Percentiles rank a stretch among this genome's conserved stretches.
phyloP scores from a whole-genome alignment of 345 rosid genomes.

The Melastoma malabathricum region DNA sequence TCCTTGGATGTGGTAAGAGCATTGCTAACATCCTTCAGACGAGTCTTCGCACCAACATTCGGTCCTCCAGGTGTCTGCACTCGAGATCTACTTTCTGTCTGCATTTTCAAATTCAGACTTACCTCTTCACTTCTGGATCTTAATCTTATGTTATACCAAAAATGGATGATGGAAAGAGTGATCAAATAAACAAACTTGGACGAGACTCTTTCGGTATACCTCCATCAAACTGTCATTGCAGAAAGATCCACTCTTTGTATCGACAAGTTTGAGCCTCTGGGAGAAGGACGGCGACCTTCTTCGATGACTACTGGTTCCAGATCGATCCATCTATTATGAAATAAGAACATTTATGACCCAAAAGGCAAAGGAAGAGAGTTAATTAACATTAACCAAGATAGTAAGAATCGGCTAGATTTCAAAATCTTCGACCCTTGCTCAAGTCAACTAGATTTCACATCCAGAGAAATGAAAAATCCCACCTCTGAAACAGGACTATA shows the following conservation, averaged over 20 bases:
- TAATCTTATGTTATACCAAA: not conserved
- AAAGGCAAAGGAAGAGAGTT: too few species aligned
- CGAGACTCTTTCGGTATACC: conserved; percentile 22
- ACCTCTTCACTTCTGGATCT: too few species aligned
- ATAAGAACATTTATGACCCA: conserved; percentile 7
- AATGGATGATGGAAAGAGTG: not conserved
- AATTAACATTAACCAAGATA: too few species aligned
- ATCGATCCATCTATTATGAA: conserved; percentile 69
- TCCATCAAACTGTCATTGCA: conserved; percentile 88
- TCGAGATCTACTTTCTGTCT: conserved; percentile 81
- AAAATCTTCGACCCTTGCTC: too few species aligned
- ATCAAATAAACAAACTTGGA: not conserved
- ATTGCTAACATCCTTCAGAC: conserved; percentile 76
- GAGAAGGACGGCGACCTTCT: conserved; percentile 53
- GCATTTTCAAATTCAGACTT: conserved; percentile 11
- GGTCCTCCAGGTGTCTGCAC: conserved; percentile 77
- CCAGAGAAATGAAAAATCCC: conserved; percentile 1
- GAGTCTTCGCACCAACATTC: conserved; percentile 45
- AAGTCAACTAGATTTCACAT: conserved; percentile 1
- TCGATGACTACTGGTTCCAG: conserved; percentile 66
- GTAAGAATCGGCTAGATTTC: too few species aligned
- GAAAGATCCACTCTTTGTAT: conserved; percentile 38
- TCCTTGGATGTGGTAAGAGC: conserved; percentile 94
- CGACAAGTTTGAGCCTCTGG: conserved; percentile 55
- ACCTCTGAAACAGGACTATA: conserved; percentile 97